Evolutionary conservation across 148 eudicot genomes (phyloP).

Genomic region (Gaultheria prostrata): DNA sequence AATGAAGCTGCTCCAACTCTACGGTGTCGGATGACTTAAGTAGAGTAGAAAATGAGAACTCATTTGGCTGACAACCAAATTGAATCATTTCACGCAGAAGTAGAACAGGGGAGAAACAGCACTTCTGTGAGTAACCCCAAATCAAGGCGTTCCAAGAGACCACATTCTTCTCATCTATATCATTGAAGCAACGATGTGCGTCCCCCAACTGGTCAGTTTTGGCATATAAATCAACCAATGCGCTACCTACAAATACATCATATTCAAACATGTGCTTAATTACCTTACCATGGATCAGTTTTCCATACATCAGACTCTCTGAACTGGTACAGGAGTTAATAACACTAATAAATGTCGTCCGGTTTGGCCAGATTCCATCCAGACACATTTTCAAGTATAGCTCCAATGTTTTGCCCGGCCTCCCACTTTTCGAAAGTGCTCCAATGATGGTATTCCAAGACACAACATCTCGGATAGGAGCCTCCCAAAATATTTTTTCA

Average conservation of each 20-base stretch:
- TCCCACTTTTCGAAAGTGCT: conserved; percentile 36
- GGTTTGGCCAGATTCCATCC: conserved; percentile 44
- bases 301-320: conserved; percentile 33
- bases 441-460: conserved; percentile 70
- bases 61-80: conserved; percentile 47
- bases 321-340: conserved; percentile 47
- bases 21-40: conserved; percentile 35
- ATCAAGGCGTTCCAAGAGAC: conserved; percentile 75
- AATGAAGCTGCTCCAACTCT: conserved; percentile 61
- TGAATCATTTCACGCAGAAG: conserved; percentile 54
- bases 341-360: conserved; percentile 43
- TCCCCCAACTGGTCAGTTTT: conserved; percentile 39
- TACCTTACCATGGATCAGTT: conserved; percentile 53
- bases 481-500: conserved; percentile 42
- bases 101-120: conserved; percentile 19
- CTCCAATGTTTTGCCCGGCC: conserved; percentile 41
- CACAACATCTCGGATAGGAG: conserved; percentile 46
- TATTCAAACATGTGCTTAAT: conserved; percentile 38
- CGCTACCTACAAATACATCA: conserved; percentile 62
- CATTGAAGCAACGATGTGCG: conserved; percentile 59
- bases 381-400: conserved; percentile 30
- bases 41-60: conserved; percentile 50
- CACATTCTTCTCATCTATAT: conserved; percentile 49
- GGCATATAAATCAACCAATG: conserved; percentile 65
- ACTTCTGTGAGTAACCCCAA: conserved; percentile 36